phyloP scores from a whole-genome alignment of 208 protist genomes.

The Zelonia costaricensis region DNA sequence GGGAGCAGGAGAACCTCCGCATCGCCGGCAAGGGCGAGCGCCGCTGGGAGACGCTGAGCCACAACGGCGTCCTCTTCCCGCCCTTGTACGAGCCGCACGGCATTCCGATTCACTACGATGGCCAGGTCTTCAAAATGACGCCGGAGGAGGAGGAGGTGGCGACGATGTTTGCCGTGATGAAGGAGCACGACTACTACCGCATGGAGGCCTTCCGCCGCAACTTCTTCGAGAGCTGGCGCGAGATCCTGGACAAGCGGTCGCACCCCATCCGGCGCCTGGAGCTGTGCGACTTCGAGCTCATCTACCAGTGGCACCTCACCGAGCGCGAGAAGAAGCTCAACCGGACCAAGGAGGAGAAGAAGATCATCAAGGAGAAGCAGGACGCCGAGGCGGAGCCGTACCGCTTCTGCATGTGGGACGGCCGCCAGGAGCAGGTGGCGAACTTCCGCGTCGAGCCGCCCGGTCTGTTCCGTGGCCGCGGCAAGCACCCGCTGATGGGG shows the following conservation, averaged over 20 bases:
- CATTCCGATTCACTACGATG: conserved; percentile 96
- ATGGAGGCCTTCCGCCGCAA: conserved; percentile 97
- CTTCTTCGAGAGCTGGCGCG: conserved; percentile 96
- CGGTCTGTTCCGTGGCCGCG: conserved; percentile 98
- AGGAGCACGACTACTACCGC: conserved; percentile 95
- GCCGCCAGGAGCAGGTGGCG: conserved; percentile 94
- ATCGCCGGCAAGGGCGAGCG: conserved; percentile 78
- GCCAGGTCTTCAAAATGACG: conserved; percentile 90
- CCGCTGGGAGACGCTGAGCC: conserved; percentile 95
- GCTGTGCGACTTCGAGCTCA: conserved; percentile 96
- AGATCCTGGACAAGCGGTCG: conserved; percentile 85
- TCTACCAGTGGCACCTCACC: conserved; percentile 91
- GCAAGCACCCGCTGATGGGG: conserved; percentile 97
- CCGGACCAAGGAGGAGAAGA: conserved; percentile 95
- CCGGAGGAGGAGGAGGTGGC: conserved; percentile 98
- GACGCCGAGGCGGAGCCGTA: conserved; percentile 90
- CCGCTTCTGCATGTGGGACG: conserved; percentile 94
- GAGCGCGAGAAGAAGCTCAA: conserved; percentile 90
- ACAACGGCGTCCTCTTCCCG: conserved; percentile 98
- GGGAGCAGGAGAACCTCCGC: conserved; percentile 79
- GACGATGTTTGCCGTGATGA: conserved; percentile 97
- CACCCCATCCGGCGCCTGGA: conserved; percentile 95
- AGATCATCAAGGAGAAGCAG: conserved; percentile 74
- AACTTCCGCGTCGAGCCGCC: conserved; percentile 99
- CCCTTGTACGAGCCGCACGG: conserved; percentile 96